Evolutionary conservation across 208 protist species (phyloP), one percentile per base, ranked within the genome.

Genomic region (Crithidia acanthocephali): DNA sequence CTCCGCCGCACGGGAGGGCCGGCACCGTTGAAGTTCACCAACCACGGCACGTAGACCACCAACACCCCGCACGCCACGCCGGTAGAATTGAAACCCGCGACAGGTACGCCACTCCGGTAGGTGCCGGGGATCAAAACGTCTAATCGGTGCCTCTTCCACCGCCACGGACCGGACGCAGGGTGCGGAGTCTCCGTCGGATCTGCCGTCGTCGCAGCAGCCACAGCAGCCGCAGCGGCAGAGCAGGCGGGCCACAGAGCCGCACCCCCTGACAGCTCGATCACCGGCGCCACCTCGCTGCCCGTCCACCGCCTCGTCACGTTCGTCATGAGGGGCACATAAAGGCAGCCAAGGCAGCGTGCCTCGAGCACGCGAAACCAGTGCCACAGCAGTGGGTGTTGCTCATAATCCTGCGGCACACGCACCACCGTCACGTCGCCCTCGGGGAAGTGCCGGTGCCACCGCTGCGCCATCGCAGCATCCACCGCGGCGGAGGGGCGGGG

Each of bases 401-500:
- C 8, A 2, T 64, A 45, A 25, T 40, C 25, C 0, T 52, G 3
- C 4, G 71, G 57, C 5, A 66, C 53, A 0, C 18, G n/a, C 1
- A 76, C 48, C 30, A 76, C 11, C 2, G 51, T 76, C 28, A 70
- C 45, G n/a, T 69, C 71, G 16, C 62, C 61, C 13, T 63, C 33
- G 2, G 56, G 30, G 22, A 66, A 76, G 37, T 50, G 57, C 7
- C 48, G 66, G 15, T 64, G 71, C 71, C 71, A 76, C 7, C 71
- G 71, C 2, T 22, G 51, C 22, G 37, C n/a, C 47, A 64, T 45
- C 35, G 42, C 47, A 20, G 35, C 25, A 25, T 52, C 48, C 27
- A 16, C 13, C 30, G 20, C 59, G 5, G 35, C 35, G 5, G 35
- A 13, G 11, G 35, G 35, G 11, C 35, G n/a, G n/a, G n/a, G 35